A percentile compares a stretch with the other conserved stretches of the same genome.
Conservation (phyloP, 1,284 basidiomycete species). For the Ceratobasidium sp. region DNA sequence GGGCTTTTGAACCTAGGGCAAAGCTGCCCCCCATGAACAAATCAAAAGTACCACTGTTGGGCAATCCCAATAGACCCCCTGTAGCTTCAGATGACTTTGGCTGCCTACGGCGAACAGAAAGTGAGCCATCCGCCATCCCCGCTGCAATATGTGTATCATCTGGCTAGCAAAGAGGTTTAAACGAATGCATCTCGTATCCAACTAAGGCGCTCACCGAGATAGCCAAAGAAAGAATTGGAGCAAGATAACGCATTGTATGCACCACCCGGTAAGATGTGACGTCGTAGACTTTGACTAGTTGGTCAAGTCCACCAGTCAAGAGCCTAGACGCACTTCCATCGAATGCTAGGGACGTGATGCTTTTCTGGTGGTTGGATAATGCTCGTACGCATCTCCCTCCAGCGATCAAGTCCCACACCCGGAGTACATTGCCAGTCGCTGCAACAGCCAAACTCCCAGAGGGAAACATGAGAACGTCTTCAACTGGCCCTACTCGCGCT, state of each 20-base stretch:
- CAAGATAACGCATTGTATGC: slow-evolving; percentile 98
- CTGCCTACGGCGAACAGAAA: slow-evolving; percentile 85
- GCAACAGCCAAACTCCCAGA: slow-evolving; percentile 87
- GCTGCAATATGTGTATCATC: slow-evolving; percentile 96
- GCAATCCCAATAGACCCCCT: slow-evolving; percentile 55
- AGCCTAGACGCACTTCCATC: slow-evolving; percentile 78
- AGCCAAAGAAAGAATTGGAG: slow-evolving; percentile 90
- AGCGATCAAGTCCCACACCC: slow-evolving; percentile 95
- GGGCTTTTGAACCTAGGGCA: slow-evolving; percentile 58
- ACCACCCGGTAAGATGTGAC: slow-evolving; percentile 92
- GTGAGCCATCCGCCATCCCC: slow-evolving; percentile 96
- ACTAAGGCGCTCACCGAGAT: slow-evolving; percentile 69
- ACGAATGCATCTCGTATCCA: neutral
- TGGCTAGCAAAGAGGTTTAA: slow-evolving; percentile 59
- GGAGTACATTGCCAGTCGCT: slow-evolving; percentile 89
- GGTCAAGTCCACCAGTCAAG: slow-evolving; percentile 90
- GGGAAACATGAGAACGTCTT: slow-evolving; percentile 93
- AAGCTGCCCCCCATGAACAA: slow-evolving; percentile 72
- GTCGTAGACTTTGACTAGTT: slow-evolving; percentile 99
- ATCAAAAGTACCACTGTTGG: slow-evolving; percentile 71
- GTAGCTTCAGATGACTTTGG: slow-evolving; percentile 69
- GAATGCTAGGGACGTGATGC: slow-evolving; percentile 88
- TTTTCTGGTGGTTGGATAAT: slow-evolving; percentile 97
- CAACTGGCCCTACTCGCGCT: slow-evolving; percentile 72
- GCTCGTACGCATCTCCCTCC: slow-evolving; percentile 89